Evolutionary conservation across 495 filamentous ascomycete species (phyloP), one percentile per base, ranked within the genome.

Genomic region (Penicillium soppii): DNA sequence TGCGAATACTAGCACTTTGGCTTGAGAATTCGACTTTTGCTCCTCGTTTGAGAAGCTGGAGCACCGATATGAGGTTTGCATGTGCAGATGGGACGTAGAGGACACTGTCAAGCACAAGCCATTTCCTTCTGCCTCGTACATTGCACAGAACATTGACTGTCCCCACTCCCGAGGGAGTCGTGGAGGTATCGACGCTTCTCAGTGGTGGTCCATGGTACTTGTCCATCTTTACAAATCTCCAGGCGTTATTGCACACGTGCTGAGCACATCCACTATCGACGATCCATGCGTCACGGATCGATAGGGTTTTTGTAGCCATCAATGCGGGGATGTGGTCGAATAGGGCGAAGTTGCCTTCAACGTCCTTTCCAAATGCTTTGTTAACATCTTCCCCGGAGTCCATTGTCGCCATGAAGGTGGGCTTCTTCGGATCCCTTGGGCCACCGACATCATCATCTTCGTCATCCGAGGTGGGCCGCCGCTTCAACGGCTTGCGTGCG

Each of bases 261-360:
- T 53, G 23, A 53, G 51, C 51, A 16, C 51, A 53, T 47, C 51
- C 51, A 53, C 51, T 53, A 36, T 53, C 51, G 3, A 53, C 35
- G 44, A 53, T 53, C 51, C 51, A 53, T 10, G 43, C 51, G 44
- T 53, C 35, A 47, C 44, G 51, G 43, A 53, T 41, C 3, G 51
- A 53, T 7, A 41, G 35, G 32, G 51, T 41, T 32, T 47, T 53
- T 32, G 16, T 53, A 6, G 51, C 51, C 35, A 53, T 53, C 51
- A 53, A 32, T 30, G 10, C 41, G 23, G 44, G 51, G 13, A 47
- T 40, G 17, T 47, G 36, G 44, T 47, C 43, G 25, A 53, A 47
- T 15, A 41, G 16, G 43, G 51, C 42, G 30, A 53, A 22, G 23
- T 53, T 53, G 23, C 51, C 25, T 32, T 53, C 44, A 20, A 53